Evolutionary conservation across 805 yeast genomes (phyloP).

Genomic region (Lachancea quebecensis): DNA sequence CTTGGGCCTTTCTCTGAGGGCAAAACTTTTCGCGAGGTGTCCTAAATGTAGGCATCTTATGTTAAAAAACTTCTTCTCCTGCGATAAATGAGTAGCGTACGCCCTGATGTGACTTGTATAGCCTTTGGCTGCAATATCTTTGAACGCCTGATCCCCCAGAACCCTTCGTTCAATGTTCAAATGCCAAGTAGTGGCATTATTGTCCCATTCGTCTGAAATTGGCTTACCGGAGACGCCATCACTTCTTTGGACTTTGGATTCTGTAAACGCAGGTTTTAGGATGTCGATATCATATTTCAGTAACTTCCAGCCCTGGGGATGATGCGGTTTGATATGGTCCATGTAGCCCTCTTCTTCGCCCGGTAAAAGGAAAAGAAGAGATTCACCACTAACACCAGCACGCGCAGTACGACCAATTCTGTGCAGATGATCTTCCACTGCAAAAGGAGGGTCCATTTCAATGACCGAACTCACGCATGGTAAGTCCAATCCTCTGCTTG

Average conservation of each 20-base stretch:
- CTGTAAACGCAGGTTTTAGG: conserved; percentile 32
- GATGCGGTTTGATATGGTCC: conserved; percentile 51
- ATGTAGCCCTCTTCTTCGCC: conserved; percentile 83
- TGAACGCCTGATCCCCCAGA: conserved; percentile 54
- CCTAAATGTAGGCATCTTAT: conserved; percentile 84
- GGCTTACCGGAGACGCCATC: conserved; percentile 28
- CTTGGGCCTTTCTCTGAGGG: conserved; percentile 90
- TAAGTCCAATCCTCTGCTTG: conserved; percentile 91
- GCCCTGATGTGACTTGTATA: conserved; percentile 90
- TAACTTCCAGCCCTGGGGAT: conserved; percentile 47
- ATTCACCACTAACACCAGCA: conserved; percentile 82
- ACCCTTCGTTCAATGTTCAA: conserved; percentile 84
- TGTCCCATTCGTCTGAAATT: conserved; percentile 66
- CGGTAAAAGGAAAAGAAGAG: conserved; percentile 75
- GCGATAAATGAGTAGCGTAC: conserved; percentile 84
- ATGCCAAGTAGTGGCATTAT: conserved; percentile 95
- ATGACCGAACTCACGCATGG: conserved; percentile 80
- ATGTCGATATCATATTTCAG: conserved; percentile 42
- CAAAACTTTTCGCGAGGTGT: conserved; percentile 92
- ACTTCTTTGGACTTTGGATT: conserved; percentile 26
- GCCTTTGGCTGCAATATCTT: conserved; percentile 67
- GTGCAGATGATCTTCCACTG: conserved; percentile 91
- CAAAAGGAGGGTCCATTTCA: conserved; percentile 93
- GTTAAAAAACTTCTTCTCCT: conserved; percentile 76
- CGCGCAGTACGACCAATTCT: conserved; percentile 98